Base-by-base conservation (phyloP, 805 yeast species). In the Metschnikowia reukaufii region DNA sequence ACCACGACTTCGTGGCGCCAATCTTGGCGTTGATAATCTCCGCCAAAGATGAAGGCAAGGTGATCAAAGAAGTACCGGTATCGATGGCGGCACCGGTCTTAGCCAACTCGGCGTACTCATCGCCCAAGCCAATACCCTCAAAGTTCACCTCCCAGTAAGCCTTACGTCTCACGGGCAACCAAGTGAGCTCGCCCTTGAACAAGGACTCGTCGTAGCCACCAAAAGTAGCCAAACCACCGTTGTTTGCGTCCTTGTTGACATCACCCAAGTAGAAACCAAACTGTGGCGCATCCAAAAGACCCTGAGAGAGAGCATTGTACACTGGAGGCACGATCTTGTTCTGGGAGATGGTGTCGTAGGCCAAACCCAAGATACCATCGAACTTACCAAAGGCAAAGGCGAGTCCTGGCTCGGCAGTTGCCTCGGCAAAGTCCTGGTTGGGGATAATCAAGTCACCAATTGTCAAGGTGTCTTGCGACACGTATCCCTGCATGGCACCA, bases 81-180 rank as follows among this genome's bases (percentile, higher is more conserved):
- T 94, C 99, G 65, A 94, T 90, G 51, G 96, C 97, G 61, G 97
- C 99, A 67, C 99, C 99, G 52, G 90, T 84, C 62, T 74, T 74
- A 57, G 78, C 80, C 62, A 94, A 81, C 59, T 77, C 81, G 42
- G 98, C 97, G 63, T 79, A 87, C 73, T 94, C 96, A 57, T 86
- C 87, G 62, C 99, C 99, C 54, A 94, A 78, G 36, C 91, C 88
- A 66, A 94, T 77, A 59, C 96, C 91, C 59, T 89, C 89, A 58
- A 94, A 86, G 59, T 85, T 81, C 50, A 94, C 99, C 78, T 94
- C 99, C 99, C 99, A 94, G 81, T 94, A 94, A 29, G 98, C 99
- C 83, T 91, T 90, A 80, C 99, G 88, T 78, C 99, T 89, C 52
- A 94, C 95, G 49, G 99, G 99, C 71, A 94, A 80, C 90, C 96